These are phyloP conservation scores for Eucalyptus sp. DNA, from an alignment of 345 rosid genomes.

Conservation along the genomic window DNA sequence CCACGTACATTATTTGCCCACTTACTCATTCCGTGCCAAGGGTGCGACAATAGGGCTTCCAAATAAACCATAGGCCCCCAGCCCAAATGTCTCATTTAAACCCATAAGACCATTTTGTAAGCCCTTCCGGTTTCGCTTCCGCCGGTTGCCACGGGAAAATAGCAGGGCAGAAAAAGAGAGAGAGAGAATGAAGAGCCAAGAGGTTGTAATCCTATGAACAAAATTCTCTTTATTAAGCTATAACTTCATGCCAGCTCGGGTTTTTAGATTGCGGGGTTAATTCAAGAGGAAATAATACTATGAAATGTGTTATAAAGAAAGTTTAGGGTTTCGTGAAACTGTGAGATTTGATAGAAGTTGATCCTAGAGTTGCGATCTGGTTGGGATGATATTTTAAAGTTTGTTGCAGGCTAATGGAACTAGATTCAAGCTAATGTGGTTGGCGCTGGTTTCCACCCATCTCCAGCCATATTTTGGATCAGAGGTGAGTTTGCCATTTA, in stretches of 20 bases:
- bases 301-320: neutral
- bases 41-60: neutral
- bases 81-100: neutral
- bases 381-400: no score
- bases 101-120: neutral
- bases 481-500: rapidly evolving
- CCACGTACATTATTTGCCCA: no score
- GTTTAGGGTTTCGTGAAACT: neutral
- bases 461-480: neutral
- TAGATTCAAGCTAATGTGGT: neutral
- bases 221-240: neutral
- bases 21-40: neutral
- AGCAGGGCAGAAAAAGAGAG: neutral
- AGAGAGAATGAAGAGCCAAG: neutral
- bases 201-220: neutral
- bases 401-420: neutral
- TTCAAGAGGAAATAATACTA: neutral
- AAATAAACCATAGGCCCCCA: neutral
- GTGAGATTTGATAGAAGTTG: rapidly evolving
- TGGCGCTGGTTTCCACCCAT: neutral
- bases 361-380: rapidly evolving
- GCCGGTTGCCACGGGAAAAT: neutral
- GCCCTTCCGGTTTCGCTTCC: neutral
- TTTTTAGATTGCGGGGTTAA: neutral
- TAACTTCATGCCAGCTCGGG: neutral